phyloP scores from a whole-genome alignment of 2,329 filamentous ascomycete species.

The Claviceps fusiformis region DNA sequence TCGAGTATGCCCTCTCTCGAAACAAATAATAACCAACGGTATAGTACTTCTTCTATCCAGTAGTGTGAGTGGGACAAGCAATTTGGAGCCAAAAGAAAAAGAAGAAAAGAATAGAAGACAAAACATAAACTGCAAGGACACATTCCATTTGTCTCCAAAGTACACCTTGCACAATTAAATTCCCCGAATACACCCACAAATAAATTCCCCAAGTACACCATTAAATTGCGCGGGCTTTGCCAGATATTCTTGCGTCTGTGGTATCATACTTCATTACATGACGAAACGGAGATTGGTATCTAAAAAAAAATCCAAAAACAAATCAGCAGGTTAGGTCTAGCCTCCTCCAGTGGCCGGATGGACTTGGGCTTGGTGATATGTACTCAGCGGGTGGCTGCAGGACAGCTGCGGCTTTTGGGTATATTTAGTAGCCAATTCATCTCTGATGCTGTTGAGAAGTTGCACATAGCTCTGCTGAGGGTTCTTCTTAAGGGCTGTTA shows the following conservation, averaged over 20 bases:
- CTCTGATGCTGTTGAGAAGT: slow-evolving; percentile 88
- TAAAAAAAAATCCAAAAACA: not conserved
- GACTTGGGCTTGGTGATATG: slow-evolving; percentile 19
- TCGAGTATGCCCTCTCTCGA: not conserved
- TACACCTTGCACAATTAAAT: not conserved
- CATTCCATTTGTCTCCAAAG: not conserved
- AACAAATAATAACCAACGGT: no score
- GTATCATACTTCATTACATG: slow-evolving; percentile 29
- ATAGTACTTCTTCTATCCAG: not conserved
- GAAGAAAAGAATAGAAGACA: no score
- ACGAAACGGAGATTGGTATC: slow-evolving; percentile 52
- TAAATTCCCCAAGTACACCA: not conserved
- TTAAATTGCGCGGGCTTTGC: not conserved
- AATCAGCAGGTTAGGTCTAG: slow-evolving; percentile 5
- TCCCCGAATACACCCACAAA: not conserved
- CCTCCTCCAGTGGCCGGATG: slow-evolving; percentile 6
- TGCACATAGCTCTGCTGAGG: slow-evolving; percentile 97
- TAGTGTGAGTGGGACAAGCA: not conserved
- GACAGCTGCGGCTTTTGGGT: slow-evolving; percentile 92
- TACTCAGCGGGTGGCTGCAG: slow-evolving; percentile 92
- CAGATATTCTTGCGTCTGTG: not conserved
- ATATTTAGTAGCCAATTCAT: slow-evolving; percentile 80
- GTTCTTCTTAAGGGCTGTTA: slow-evolving; percentile 85
- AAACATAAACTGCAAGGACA: not conserved
- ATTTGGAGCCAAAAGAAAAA: no score